These are phyloP conservation scores for Boletales sp. DNA, from an alignment of 768 basidiomycete genomes.

Conservation along the genomic window DNA sequence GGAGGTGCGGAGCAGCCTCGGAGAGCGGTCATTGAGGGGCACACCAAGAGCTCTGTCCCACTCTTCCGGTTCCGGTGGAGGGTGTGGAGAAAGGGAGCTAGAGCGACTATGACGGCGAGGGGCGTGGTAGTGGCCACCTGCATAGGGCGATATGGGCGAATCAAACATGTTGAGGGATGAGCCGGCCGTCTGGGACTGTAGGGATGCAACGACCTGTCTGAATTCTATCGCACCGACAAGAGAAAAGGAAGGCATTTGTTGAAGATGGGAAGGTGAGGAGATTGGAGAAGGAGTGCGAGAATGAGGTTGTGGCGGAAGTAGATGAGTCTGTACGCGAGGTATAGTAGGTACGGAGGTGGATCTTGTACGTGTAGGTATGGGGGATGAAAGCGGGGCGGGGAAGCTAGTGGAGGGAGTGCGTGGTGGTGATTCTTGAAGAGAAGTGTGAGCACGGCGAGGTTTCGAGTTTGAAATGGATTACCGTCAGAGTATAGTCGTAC, in stretches of 20 bases:
- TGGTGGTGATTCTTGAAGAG: conserved; percentile 9
- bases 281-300: conserved; percentile 50
- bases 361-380: conserved; percentile 37
- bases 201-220: conserved; percentile 79
- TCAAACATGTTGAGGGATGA: conserved; percentile 64
- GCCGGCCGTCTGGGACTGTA: conserved; percentile 65
- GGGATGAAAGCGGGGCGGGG: conserved; percentile 24
- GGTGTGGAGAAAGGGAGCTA: conserved; percentile 30
- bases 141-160: conserved; percentile 63
- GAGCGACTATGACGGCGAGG: conserved; percentile 30
- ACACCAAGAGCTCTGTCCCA: conserved; percentile 52
- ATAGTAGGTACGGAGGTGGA: conserved; percentile 34
- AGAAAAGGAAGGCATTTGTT: conserved; percentile 79
- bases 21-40: conserved; percentile 51
- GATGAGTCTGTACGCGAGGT: conserved; percentile 38
- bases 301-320: conserved; percentile 37
- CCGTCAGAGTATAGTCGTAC: conserved; percentile 60
- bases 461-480: conserved; percentile 38
- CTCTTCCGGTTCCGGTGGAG: conserved; percentile 34
- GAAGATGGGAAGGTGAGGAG: conserved; percentile 33
- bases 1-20: conserved; percentile 30
- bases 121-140: conserved; percentile 69
- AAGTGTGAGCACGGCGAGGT: conserved; percentile 3
- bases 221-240: conserved; percentile 96
- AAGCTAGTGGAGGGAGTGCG: conserved; percentile 5